Base-by-base conservation (phyloP, 2,329 filamentous ascomycete genomes). In the Alternaria ethzedia region DNA sequence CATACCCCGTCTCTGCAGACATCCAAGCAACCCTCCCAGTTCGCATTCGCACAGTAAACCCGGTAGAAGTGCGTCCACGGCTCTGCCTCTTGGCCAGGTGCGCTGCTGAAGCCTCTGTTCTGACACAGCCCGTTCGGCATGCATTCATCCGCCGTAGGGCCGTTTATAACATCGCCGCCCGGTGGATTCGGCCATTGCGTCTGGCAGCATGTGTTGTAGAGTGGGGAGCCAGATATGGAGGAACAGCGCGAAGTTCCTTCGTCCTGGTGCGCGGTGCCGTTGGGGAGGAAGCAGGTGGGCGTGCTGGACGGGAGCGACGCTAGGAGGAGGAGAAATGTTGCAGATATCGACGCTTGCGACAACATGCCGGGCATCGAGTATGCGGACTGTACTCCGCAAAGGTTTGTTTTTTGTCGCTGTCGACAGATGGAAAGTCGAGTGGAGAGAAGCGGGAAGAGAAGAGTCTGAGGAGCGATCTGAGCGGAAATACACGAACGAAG, bases 111-210 rank as follows among this genome's bases (percentile, higher is more conserved):
- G 21, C 49, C 36, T n/a, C 58, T 55, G 26, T 69, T 67, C 32
- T 60, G 59, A 23, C 67, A 69, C 13, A 69, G 25, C 10, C 65
- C 67, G 25, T 69, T 69, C 6, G 59, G 57, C n/a, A 69, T 44
- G 32, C 67, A 69, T 52, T 64, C 62, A 52, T 69, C 67, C 4
- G 49, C 26, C 1, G 65, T 56, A 7, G 36, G 50, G 17, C 67
- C 67, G 25, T 47, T 36, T 28, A 41, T 54, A 25, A 61, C 17
- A 28, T 57, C 43, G 17, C 51, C 50, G 2, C 67, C 64, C 1
- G 67, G 61, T n/a, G 54, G 25, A 11, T 63, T 67, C 6, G n/a
- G 20, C 26, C 64, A 64, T 20, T 49, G 51, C 17, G 57, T 45
- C 4, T 57, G 32, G 60, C 67, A 69, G 49, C 67, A 69, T 23